phyloP scores from a whole-genome alignment of 2,329 filamentous ascomycete species.

The Trichophaea hybrida region DNA sequence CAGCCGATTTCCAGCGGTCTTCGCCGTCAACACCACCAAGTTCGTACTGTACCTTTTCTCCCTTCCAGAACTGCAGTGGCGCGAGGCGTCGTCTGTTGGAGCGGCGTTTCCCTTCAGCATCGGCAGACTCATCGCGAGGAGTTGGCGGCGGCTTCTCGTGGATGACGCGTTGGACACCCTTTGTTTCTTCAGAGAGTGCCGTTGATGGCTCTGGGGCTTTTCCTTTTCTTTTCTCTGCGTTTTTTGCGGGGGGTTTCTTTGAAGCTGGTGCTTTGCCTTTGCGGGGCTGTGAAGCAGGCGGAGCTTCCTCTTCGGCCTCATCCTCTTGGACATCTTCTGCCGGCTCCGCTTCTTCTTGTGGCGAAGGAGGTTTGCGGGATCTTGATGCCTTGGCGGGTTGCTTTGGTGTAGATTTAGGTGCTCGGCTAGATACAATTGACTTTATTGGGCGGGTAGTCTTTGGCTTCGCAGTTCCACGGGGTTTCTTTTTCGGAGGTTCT shows the following conservation, averaged over 20 bases:
- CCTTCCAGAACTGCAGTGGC: slow-evolving; percentile 74
- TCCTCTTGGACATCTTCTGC: not conserved
- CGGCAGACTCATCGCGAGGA: slow-evolving; percentile 34
- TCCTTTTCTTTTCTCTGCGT: not conserved
- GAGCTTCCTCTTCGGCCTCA: not conserved
- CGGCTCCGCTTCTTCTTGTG: not conserved
- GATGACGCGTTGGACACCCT: slow-evolving; percentile 14
- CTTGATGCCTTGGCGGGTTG: not conserved
- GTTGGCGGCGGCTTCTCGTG: slow-evolving; percentile 25
- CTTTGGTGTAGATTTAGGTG: not conserved
- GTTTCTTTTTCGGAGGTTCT: slow-evolving; percentile 12
- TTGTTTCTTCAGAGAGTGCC: slow-evolving; percentile 18
- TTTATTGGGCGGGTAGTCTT: not conserved
- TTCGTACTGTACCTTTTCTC: slow-evolving; percentile 59
- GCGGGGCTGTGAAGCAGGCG: not conserved
- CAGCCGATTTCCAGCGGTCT: slow-evolving; percentile 38
- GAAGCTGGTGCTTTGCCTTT: not conserved
- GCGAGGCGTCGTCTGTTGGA: slow-evolving; percentile 65
- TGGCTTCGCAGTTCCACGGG: not conserved
- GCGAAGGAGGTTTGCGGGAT: not conserved
- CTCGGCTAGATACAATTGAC: not conserved
- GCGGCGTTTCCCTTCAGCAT: slow-evolving; percentile 48
- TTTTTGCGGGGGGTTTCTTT: not conserved
- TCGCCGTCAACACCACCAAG: slow-evolving; percentile 43
- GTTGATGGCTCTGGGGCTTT: slow-evolving; percentile 15